Base-by-base conservation (phyloP, 23 red algal species). In the Gracilariopsis chorda region DNA sequence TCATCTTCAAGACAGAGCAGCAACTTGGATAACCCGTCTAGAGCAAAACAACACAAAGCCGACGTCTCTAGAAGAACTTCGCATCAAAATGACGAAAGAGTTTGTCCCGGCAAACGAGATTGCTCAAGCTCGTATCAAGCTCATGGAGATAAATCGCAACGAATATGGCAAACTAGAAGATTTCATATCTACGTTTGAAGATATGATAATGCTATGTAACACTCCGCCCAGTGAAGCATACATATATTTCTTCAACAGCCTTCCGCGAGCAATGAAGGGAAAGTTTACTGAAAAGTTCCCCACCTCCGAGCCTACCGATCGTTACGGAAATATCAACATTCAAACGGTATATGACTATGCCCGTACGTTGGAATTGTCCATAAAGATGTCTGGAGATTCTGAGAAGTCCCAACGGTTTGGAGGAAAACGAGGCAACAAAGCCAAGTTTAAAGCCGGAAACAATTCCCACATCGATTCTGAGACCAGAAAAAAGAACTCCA, bases 101-200 rank as follows among this genome's bases (percentile, higher is more conserved):
- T 89, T 78, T 43, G 51, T 89, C 9, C 68, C 85, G 10, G n/a
- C 47, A 13, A 65, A 89, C 36, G 85, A 89, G 41, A 46, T 51
- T 19, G 72, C 65, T 0, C 55, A 51, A 13, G 69, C 85, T 11
- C 40, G 49, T 21, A 42, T 76, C 17, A 76, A 70, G 39, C 85
- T 89, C 48, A 73, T 73, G 67, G 37, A 73, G 40, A 73, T 73
- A 45, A 17, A n/a, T 46, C 25, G 47, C 10, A 33, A 80, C 11
- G 76, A 80, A 19, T 60, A 37, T 17, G 35, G 33, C 27, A 47
- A 67, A 0, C 37, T 84, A 30, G 58, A 51, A n/a, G 60, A 84
- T 44, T 51, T 48, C 29, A 84, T 84, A 30, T 21, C n/a, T 34
- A 59, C 53, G 17, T 81, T 81, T 59, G 51, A 53, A 34, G 77